Base-by-base conservation (phyloP, 805 yeast genomes). In the Candida vartiovaarae region DNA sequence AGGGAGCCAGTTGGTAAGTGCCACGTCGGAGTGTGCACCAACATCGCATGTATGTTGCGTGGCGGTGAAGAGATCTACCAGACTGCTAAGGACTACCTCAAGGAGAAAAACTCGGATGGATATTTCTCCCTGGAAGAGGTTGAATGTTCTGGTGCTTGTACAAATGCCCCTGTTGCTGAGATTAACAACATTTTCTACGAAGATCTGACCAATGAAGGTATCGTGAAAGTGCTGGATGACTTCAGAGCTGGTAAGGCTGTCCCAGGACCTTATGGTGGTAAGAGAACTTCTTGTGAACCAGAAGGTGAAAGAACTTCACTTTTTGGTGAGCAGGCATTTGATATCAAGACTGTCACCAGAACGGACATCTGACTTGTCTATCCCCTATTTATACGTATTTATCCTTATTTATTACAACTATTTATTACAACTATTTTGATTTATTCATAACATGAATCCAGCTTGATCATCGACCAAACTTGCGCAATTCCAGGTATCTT, bases 91-190 rank as follows among this genome's bases (percentile, higher is more conserved):
- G 64, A 68, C 34, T 76, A 76, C 55, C 72, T 86, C 50, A 70
- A 75, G 45, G 80, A 85, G 62, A 85, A 90, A 41, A 82, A 91
- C 30, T 59, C 66, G 10, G 95, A 87, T 66, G 79, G 79, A 32
- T 65, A 81, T 52, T 86, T 86, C 71, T 84, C 95, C 15, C 67
- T 86, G 50, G 86, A 84, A 57, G 95, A 86, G 64, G 95, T 86
- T 50, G 95, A 86, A 67, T 86, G 95, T 67, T 76, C 85, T 40
- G 95, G 95, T 46, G 95, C 95, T 3, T 86, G 95, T 72, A 89
- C 86, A 40, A 86, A 86, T 63, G 95, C 85, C 6, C 95, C 95
- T 42, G 86, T 86, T 87, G 70, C 87, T 43, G 95, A 86, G 48
- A 68, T 86, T 42, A 85, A 84, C 64, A 95, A 86, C 65, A 89